Conservation (phyloP, 192 early-diverging fungal species). For the Geranomyces michiganensis region DNA sequence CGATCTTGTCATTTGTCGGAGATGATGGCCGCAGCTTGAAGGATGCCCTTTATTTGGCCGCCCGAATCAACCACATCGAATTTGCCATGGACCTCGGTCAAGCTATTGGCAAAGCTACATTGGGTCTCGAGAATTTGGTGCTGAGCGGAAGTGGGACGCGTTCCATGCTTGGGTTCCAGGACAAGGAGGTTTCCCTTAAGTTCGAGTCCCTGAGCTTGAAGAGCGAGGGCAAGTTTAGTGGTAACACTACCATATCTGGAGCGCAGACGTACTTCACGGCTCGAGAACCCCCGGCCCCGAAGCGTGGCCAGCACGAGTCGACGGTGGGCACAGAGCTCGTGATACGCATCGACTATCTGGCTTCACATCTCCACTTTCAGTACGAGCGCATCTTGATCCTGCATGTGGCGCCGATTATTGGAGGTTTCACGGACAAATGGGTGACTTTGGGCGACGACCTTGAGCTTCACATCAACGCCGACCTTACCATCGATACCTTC, state of each 20-base stretch:
- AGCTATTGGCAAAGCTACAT: slow-evolving; percentile 61
- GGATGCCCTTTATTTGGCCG: slow-evolving; percentile 15
- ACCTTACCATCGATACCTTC: slow-evolving; percentile 42
- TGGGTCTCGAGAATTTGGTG: slow-evolving; percentile 53
- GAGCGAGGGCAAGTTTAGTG: slow-evolving; percentile 66
- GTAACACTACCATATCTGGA: slow-evolving; percentile 33
- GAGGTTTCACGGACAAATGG: slow-evolving; percentile 56
- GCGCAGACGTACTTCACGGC: slow-evolving; percentile 18
- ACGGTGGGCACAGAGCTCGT: slow-evolving; percentile 18
- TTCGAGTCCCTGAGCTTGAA: slow-evolving; percentile 52
- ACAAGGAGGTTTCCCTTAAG: slow-evolving; percentile 35
- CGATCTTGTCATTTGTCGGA: slow-evolving; percentile 24
- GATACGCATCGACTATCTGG: slow-evolving; percentile 49
- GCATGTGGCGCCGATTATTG: slow-evolving; percentile 56
- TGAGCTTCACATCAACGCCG: slow-evolving; percentile 15
- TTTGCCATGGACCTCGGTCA: slow-evolving; percentile 60
- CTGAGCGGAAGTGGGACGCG: slow-evolving; percentile 27
- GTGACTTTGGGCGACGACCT: neutral
- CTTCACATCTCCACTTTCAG: slow-evolving; percentile 70
- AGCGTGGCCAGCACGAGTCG: neutral
- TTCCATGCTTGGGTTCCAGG: slow-evolving; percentile 41
- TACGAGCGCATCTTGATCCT: slow-evolving; percentile 74
- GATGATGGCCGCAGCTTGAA: neutral
- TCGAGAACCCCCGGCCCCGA: slow-evolving; percentile 14
- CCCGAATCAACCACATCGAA: slow-evolving; percentile 25